Conservation (phyloP, 768 basidiomycete genomes). For the Naganishia onofrii region DNA sequence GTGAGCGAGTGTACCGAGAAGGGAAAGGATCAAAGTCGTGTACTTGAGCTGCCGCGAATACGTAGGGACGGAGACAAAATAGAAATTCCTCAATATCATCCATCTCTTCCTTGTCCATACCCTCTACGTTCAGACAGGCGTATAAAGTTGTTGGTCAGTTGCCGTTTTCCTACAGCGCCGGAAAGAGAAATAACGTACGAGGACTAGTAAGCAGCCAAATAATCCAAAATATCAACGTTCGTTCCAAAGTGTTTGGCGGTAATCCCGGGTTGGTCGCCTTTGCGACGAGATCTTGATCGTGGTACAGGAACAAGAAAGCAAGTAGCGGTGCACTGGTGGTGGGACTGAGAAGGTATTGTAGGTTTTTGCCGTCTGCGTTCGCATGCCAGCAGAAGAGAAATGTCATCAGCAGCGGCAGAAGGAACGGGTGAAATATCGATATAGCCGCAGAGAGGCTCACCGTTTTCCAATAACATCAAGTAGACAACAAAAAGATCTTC, state of each 20-base stretch:
- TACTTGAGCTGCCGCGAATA: constrained; percentile 53
- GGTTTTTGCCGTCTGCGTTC: constrained; percentile 46
- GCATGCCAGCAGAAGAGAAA: background rate
- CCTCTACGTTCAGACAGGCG: too few relatives aligned
- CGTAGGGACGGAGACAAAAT: constrained; percentile 54
- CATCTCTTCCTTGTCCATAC: constrained; percentile 71
- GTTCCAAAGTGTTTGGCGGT: constrained; percentile 46
- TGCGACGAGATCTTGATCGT: constrained; percentile 45
- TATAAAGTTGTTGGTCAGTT: too few relatives aligned
- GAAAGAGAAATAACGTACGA: too few relatives aligned
- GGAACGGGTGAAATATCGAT: too few relatives aligned
- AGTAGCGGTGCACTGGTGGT: constrained; percentile 39
- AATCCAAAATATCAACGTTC: constrained; percentile 51
- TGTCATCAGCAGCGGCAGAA: background rate
- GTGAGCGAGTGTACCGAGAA: background rate
- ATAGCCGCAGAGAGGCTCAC: constrained; percentile 39
- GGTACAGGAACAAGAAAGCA: constrained; percentile 43
- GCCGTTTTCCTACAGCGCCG: too few relatives aligned
- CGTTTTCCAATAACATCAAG: constrained; percentile 51
- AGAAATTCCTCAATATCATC: constrained; percentile 56
- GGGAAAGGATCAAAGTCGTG: background rate
- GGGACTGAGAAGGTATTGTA: constrained; percentile 39
- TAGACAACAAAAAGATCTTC: constrained; percentile 48
- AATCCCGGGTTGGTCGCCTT: constrained; percentile 51
- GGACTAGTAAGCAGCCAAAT: constrained; percentile 42